phyloP scores from a whole-genome alignment of 495 filamentous ascomycete species.

The Tuber microsphaerosporum region DNA sequence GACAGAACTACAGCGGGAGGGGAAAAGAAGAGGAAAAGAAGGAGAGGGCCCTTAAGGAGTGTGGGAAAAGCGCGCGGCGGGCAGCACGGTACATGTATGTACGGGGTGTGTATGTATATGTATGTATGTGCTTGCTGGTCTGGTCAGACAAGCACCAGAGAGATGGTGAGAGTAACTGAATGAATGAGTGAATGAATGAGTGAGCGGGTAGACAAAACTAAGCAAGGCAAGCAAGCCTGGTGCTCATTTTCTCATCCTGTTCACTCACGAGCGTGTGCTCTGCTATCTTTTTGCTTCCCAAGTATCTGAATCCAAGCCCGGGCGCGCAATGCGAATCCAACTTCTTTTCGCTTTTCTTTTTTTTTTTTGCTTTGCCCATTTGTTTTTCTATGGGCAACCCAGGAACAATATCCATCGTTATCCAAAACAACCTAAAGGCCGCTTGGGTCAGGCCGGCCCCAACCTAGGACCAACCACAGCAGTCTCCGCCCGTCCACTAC shows the following conservation, averaged over 20 bases:
- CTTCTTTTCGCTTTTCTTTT: not conserved
- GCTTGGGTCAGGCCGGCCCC: not conserved
- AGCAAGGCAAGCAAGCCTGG: not conserved
- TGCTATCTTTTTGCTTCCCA: not conserved
- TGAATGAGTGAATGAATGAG: not conserved
- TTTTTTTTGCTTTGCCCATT: not conserved
- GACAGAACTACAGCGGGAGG: conserved; percentile 20
- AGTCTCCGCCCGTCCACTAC: not conserved
- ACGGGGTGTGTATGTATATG: conserved; percentile 17
- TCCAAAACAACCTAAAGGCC: not conserved
- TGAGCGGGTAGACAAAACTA: not conserved
- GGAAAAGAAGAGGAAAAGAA: conserved; percentile 27
- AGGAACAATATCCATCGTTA: not conserved
- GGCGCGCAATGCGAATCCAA: not conserved
- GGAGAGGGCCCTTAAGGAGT: conserved; percentile 32
- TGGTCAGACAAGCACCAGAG: conserved; percentile 23
- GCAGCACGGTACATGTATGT: conserved; percentile 9
- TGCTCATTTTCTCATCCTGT: not conserved
- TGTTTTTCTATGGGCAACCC: not conserved
- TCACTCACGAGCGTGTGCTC: not conserved
- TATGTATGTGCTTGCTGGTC: conserved; percentile 36
- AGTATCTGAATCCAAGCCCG: not conserved
- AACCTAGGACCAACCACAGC: not conserved
- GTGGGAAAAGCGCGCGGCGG: conserved; percentile 20
- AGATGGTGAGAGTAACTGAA: not conserved